Percentiles rank a stretch among this genome's conserved stretches.
Evolutionary conservation across 805 yeast genomes (phyloP).

Genomic region (Spencermartinsiella europaea): DNA sequence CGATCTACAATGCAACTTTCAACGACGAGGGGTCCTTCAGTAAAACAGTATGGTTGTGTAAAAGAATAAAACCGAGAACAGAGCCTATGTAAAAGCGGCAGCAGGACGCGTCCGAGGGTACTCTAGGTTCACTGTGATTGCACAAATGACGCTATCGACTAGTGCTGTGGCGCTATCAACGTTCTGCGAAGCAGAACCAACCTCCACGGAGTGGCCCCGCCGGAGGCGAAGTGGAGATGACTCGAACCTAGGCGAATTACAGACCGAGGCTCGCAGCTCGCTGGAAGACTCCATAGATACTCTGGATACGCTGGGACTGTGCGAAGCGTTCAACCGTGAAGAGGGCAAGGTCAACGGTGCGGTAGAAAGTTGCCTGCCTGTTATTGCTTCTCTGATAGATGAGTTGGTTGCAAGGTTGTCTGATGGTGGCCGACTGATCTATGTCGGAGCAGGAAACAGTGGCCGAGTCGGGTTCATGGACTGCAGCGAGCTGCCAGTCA

Average conservation of each 20-base stretch:
- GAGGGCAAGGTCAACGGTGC: conserved; percentile 12
- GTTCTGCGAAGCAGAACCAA: too few relatives aligned
- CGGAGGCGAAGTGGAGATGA: too few relatives aligned
- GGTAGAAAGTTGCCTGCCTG: conserved; percentile 9
- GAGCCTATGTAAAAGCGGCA: too few relatives aligned
- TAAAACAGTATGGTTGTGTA: too few relatives aligned
- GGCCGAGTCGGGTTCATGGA: conserved; percentile 22
- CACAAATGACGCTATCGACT: too few relatives aligned
- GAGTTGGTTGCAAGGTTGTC: conserved; percentile 12
- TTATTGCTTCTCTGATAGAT: conserved; percentile 17
- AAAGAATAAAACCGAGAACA: too few relatives aligned
- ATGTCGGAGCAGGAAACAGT: conserved; percentile 24
- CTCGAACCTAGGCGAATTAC: conserved; percentile 10
- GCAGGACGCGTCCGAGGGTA: too few relatives aligned
- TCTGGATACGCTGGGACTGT: conserved; percentile 16
- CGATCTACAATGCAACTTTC: too few relatives aligned
- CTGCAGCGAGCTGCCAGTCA: conserved; percentile 21
- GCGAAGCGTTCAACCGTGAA: conserved; percentile 16
- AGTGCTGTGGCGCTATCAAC: too few relatives aligned
- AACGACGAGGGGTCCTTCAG: too few relatives aligned
- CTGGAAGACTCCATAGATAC: conserved; percentile 16
- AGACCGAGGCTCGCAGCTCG: conserved; percentile 17
- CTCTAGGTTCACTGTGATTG: too few relatives aligned
- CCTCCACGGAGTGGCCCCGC: too few relatives aligned
- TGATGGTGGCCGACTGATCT: conserved; percentile 22